A percentile compares a stretch with the other conserved stretches of the same genome.
Conservation (phyloP, 2,329 filamentous ascomycete species). For the Leptosphaerulina australis region DNA sequence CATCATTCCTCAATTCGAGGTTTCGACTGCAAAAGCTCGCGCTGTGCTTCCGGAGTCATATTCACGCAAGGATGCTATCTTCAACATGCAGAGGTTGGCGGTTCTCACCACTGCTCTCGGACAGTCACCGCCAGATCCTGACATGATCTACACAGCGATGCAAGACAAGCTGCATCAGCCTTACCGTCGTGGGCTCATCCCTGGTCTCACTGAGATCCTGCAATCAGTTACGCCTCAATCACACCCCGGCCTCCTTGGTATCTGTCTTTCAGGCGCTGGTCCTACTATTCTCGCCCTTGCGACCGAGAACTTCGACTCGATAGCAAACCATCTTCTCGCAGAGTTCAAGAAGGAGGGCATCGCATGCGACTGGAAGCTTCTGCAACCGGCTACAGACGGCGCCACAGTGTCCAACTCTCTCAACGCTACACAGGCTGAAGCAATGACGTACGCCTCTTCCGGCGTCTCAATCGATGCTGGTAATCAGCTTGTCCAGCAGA, state of each 20-base stretch:
- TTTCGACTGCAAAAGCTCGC: slow-evolving; percentile 89
- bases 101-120: slow-evolving; percentile 88
- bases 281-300: slow-evolving; percentile 94
- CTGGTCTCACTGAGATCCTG: slow-evolving; percentile 87
- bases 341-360: slow-evolving; percentile 76
- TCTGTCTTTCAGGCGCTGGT: slow-evolving; percentile 92
- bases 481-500: slow-evolving; percentile 88
- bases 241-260: slow-evolving; percentile 86
- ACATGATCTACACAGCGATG: slow-evolving; percentile 97
- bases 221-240: slow-evolving; percentile 86
- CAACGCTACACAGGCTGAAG: slow-evolving; percentile 27
- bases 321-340: slow-evolving; percentile 77
- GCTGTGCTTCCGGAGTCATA: slow-evolving; percentile 83
- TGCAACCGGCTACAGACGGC: slow-evolving; percentile 82
- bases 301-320: slow-evolving; percentile 85
- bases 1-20: slow-evolving; percentile 94
- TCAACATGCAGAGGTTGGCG: slow-evolving; percentile 94
- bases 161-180: slow-evolving; percentile 98
- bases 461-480: slow-evolving; percentile 95
- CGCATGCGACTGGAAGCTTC: slow-evolving; percentile 81
- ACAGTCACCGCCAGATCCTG: slow-evolving; percentile 85
- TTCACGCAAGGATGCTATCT: slow-evolving; percentile 82
- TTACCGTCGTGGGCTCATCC: slow-evolving; percentile 89
- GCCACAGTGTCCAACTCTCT: slow-evolving; percentile 48
- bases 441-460: slow-evolving; percentile 86